Evolutionary conservation across 192 early-diverging fungal genomes (phyloP), one percentile per base, ranked within the genome.

Genomic region (Backusella tuberculispora): DNA sequence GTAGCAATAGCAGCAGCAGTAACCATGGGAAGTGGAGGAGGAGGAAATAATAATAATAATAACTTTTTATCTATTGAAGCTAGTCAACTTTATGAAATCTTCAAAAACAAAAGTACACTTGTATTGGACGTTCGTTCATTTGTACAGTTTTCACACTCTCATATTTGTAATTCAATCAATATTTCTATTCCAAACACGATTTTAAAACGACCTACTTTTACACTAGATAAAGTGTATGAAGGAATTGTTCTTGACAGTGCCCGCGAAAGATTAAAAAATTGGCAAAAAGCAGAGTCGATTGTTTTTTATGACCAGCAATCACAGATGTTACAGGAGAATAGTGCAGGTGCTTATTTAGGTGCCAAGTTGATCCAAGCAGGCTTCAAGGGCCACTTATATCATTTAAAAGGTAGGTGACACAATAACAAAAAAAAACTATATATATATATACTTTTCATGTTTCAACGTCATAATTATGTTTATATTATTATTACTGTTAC

Each of bases 181-280:
- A 83, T 96, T 56, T 88, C 85, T 56, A 82, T 91, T 10, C 91
- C 95, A 26, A 90, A 87, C 15, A 95, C 92, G 19, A 84, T 96
- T 41, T 81, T 95, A 46, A 90, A 89, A 72, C 80, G 94, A 64
- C 76, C 82, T 53, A 86, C 85, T 15, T 91, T 87, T 71, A 86
- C 89, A 1, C 78, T 91, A 13, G 89, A 92, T 66, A 88, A 86
- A 74, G 78, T 95, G 68, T 82, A 85, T 42, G 83, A 82, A 66
- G 84, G 87, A 34, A 78, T 92, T 53, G 86, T 85, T 4, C 76
- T 82, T 24, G 88, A 91, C 12, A 71, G 73, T 7, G 86, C 89
- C 50, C 81, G 78, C 40, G 74, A 80, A 7, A 69, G 76, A n/a
- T 79, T 89, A n/a, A 74, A 82, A 0, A 66, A 76, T 17, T 92